Percentiles rank a stretch among this genome's conserved stretches.
Evolutionary conservation across 2,329 filamentous ascomycete species (phyloP).

Genomic region (Paecilomyces dactylethromorphus): DNA sequence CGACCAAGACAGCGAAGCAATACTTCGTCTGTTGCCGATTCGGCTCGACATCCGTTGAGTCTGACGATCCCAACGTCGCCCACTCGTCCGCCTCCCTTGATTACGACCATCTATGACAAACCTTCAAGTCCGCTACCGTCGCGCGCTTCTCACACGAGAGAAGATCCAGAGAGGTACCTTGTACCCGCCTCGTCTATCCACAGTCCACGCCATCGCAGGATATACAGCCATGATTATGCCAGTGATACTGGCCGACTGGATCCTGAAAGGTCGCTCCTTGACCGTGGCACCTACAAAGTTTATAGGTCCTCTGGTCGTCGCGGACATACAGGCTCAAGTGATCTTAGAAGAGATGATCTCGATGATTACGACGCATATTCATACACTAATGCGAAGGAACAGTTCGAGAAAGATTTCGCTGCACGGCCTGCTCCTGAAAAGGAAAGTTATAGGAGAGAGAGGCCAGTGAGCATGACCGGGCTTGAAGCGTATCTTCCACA

Average conservation of each 20-base stretch:
- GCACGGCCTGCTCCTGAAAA: constrained; percentile 26
- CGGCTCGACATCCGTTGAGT: constrained; percentile 17
- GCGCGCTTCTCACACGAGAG: constrained; percentile 10
- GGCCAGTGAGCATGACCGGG: constrained; percentile 35
- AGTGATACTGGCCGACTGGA: constrained; percentile 28
- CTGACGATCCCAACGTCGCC: constrained; percentile 20
- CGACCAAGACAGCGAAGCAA: constrained; percentile 30
- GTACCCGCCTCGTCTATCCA: constrained; percentile 23
- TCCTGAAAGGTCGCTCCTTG: constrained; percentile 13
- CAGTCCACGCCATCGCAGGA: constrained; percentile 21
- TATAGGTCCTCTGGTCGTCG: constrained; percentile 17
- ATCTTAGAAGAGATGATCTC: constrained; percentile 29
- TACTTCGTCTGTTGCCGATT: constrained; percentile 23
- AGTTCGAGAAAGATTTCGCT: constrained; percentile 40
- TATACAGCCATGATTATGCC: constrained; percentile 27
- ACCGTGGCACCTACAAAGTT: constrained; percentile 18
- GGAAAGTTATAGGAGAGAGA: constrained; percentile 17
- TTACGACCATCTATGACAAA: constrained; percentile 21
- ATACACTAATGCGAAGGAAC: constrained; percentile 41
- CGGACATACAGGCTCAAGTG: constrained; percentile 22
- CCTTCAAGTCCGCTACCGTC: constrained; percentile 25
- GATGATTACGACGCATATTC: constrained; percentile 39
- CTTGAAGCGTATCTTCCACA: constrained; percentile 26
- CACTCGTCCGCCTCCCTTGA: constrained; percentile 16
- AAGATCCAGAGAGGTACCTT: constrained; percentile 28